Base-by-base conservation (phyloP, 2,329 filamentous ascomycete species). In the Fusarium sp. region DNA sequence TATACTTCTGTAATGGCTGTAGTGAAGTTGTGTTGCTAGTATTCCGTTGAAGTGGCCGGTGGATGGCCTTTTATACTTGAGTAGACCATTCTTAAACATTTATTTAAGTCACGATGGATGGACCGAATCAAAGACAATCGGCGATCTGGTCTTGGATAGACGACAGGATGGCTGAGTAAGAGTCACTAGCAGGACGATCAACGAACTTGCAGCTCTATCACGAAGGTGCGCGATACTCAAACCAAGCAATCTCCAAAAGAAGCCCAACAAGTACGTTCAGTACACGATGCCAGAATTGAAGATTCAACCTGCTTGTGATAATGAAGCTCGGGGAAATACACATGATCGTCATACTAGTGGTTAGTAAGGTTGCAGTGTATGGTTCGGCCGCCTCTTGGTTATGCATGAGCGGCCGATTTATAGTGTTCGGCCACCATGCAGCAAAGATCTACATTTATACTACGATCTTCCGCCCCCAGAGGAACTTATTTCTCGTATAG, bases 21-120 rank as follows among this genome's bases (percentile, higher is more conserved):
- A 3, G 41, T 2, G 26, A 4, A n/a, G 20, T 15, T 42, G 38
- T 32, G 18, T n/a, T 45, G 30, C 0, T 26, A 12, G 3, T 30
- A 8, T 24, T 0, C 9, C 0, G 6, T 56, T 30, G 26, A 24
- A 14, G 20, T 10, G 11, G 15, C 5, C n/a, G 3, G 12, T 1
- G 3, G 15, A 4, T 32, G 4, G 10, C 8, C 6, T 12, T 32
- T 42, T 56, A 56, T 56, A 32, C 26, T n/a, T 20, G 22, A 10
- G 30, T 1, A 13, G 3, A 3, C 0, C 6, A 17, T 9, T 1
- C 0, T 11, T 3, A 14, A 8, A 14, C 12, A 28, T 3, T 0
- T 6, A 14, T 32, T 3, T 0, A 32, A n/a, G 8, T 20, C 1
- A 13, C 26, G 8, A 20, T 3, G 20, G 2, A 6, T 8, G 3